Percentiles rank a stretch among this genome's conserved stretches.
Evolutionary conservation across 1,139 yeast genomes (phyloP).

Genomic region (Casaregolazyma lundiana): DNA sequence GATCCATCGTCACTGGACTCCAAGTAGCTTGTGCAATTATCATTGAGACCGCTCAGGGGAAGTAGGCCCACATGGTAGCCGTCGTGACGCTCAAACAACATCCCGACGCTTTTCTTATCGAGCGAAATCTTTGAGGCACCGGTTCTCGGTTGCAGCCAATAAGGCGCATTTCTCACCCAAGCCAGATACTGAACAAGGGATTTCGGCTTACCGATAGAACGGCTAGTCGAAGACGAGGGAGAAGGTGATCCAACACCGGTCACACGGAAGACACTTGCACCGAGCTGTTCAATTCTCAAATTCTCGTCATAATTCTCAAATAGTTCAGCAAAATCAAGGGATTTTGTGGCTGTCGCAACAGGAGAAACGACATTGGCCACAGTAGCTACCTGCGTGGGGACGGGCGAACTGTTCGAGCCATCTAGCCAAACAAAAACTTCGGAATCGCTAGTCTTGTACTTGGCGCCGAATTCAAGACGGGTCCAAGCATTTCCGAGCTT

Average conservation of each 20-base stretch:
- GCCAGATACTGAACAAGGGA: conserved; percentile 10
- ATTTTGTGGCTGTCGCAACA: not conserved
- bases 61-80: conserved; percentile 25
- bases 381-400: not conserved
- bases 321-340: conserved; percentile 3
- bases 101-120: conserved; percentile 13
- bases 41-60: conserved; percentile 21
- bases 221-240: not conserved
- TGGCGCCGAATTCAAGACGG: not conserved
- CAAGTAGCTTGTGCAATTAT: conserved; percentile 19
- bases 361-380: not conserved
- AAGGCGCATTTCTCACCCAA: conserved; percentile 7
- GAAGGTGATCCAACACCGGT: not conserved
- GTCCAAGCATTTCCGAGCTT: not conserved
- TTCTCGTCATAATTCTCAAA: not conserved
- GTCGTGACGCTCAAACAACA: conserved; percentile 22
- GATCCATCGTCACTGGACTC: conserved; percentile 15
- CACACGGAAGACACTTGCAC: not conserved
- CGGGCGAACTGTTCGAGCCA: not conserved
- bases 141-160: conserved; percentile 14
- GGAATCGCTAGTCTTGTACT: not conserved
- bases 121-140: conserved; percentile 1
- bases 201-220: conserved; percentile 10
- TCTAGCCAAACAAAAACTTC: not conserved
- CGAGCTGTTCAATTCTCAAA: not conserved